Percentiles rank a stretch among this genome's conserved stretches.
These are phyloP conservation scores for Geotrichum carabidarum DNA, from an alignment of 1,139 yeast species.

Conservation along the genomic window DNA sequence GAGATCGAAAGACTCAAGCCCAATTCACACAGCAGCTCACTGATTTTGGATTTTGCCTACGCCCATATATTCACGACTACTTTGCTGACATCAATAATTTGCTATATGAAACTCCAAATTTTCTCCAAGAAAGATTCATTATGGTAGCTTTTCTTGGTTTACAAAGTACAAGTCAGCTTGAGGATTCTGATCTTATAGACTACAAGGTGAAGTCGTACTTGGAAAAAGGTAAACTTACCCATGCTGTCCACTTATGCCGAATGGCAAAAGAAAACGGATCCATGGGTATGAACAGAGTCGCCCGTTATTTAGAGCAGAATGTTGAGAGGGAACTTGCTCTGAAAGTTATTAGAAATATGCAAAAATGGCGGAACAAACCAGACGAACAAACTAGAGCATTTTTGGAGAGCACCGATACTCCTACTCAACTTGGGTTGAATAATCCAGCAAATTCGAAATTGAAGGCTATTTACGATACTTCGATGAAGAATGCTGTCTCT, in stretches of 20 bases:
- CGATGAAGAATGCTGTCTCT: neutral
- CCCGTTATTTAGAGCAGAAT: neutral
- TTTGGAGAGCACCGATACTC: neutral
- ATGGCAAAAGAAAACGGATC: constrained; percentile 10
- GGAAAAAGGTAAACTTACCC: constrained; percentile 1
- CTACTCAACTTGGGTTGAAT: neutral
- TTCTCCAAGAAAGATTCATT: constrained; percentile 8
- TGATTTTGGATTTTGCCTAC: constrained; percentile 9
- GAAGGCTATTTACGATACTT: neutral
- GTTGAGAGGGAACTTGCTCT: neutral
- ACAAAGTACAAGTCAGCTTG: neutral
- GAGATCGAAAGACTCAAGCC: constrained; percentile 2
- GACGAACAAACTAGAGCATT: constrained; percentile 1
- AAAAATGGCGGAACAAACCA: constrained; percentile 11
- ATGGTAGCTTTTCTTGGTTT: constrained; percentile 11
- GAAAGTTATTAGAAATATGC: constrained; percentile 7
- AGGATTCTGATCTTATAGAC: neutral
- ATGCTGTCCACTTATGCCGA: constrained; percentile 15
- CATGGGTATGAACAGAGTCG: constrained; percentile 1
- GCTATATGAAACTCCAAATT: constrained; percentile 6
- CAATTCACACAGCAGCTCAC: constrained; percentile 4
- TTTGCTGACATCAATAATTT: constrained; percentile 2
- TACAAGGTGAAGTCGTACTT: constrained; percentile 4
- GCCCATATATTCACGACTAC: constrained; percentile 13
- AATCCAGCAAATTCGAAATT: neutral